phyloP scores from a whole-genome alignment of 805 yeast genomes.

The Saccharomycopsis schoenii region DNA sequence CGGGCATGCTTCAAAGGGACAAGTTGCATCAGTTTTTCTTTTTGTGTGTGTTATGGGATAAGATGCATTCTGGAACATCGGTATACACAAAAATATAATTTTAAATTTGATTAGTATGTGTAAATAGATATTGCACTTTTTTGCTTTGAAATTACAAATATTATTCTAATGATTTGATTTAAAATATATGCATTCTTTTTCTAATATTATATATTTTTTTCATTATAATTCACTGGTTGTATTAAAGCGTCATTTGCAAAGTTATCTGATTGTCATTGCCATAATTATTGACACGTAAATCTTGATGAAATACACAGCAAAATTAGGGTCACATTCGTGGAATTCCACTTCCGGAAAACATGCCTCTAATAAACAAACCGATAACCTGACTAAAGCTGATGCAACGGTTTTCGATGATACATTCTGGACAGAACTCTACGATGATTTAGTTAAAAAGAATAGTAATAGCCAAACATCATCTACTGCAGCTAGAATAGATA shows the following conservation, averaged over 20 bases:
- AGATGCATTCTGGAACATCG: background rate
- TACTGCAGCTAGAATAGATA: background rate
- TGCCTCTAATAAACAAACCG: background rate
- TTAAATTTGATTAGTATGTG: too few relatives aligned
- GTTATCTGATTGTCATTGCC: background rate
- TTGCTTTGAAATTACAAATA: too few relatives aligned
- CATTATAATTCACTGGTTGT: too few relatives aligned
- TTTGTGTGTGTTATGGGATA: background rate
- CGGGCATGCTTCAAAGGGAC: background rate
- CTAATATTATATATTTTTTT: too few relatives aligned
- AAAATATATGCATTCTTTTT: too few relatives aligned
- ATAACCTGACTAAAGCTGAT: background rate
- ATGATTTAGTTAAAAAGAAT: constrained; percentile 2
- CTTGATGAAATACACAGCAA: background rate
- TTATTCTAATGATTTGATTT: too few relatives aligned
- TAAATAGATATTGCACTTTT: too few relatives aligned
- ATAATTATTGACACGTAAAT: background rate
- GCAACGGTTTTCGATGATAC: constrained; percentile 3
- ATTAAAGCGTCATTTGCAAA: too few relatives aligned
- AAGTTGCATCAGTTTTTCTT: background rate
- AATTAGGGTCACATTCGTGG: background rate
- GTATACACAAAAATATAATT: background rate
- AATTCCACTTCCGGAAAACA: background rate
- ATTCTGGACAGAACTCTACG: constrained; percentile 9
- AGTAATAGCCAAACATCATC: background rate